Conservation (phyloP, 2,329 filamentous ascomycete species). For the Fusarium nodosum region DNA sequence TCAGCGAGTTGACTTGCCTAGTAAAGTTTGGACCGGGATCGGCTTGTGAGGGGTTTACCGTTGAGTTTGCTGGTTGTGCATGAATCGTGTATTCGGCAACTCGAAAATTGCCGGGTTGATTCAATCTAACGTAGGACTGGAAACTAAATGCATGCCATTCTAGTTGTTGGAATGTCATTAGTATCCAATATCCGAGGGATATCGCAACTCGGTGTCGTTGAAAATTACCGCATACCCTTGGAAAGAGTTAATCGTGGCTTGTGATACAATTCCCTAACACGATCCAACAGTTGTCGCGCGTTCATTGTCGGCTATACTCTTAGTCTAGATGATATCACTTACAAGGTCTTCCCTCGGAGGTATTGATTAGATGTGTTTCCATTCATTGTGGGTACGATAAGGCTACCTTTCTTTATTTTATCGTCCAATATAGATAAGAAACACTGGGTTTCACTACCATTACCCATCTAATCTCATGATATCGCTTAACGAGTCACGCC, state of each 20-base stretch:
- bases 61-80: conserved; percentile 27
- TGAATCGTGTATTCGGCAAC: conserved; percentile 34
- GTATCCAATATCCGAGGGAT: too few species aligned
- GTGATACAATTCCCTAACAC: too few species aligned
- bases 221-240: background rate
- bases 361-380: background rate
- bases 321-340: too few species aligned
- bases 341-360: background rate
- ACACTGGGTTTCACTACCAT: background rate
- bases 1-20: conserved; percentile 22
- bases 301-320: too few species aligned
- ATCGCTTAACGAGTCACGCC: background rate
- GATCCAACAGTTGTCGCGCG: too few species aligned
- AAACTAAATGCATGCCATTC: too few species aligned
- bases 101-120: conserved; percentile 18
- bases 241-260: too few species aligned
- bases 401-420: too few species aligned
- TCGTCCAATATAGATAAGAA: background rate
- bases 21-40: conserved; percentile 15
- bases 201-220: background rate
- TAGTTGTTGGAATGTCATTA: too few species aligned
- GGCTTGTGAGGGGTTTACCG: conserved; percentile 31
- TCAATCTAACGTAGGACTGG: too few species aligned
- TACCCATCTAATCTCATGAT: background rate
- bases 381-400: background rate